phyloP scores from a whole-genome alignment of 139 green algal genomes.

The Micractinium sp. region DNA sequence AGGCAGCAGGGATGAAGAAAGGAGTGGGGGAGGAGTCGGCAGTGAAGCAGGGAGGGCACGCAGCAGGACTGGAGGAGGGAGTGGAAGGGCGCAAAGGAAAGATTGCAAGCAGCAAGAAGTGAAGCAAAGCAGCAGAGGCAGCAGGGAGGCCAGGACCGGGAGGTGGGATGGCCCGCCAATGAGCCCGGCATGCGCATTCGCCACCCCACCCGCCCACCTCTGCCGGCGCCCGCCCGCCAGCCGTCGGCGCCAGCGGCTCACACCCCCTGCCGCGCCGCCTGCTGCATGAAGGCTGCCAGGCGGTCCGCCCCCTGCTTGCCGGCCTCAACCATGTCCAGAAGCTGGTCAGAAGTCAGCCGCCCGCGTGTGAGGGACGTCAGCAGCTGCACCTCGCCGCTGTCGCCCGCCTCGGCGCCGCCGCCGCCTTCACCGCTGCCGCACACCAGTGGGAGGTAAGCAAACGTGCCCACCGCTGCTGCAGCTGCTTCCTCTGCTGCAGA shows the following conservation, averaged over 20 bases:
- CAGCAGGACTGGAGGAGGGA: too few species aligned
- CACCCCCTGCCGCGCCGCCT: slow-evolving; percentile 6
- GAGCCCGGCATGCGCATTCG: too few species aligned
- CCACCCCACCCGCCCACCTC: too few species aligned
- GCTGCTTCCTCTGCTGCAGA: slow-evolving; percentile 7
- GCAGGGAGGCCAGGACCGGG: not conserved
- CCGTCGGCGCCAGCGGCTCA: not conserved
- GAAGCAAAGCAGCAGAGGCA: not conserved
- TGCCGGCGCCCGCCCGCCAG: too few species aligned
- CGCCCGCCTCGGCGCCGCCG: not conserved
- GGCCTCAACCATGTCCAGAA: slow-evolving; percentile 30
- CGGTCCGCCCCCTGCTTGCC: slow-evolving; percentile 12
- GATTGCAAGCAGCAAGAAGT: not conserved
- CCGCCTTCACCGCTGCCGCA: not conserved
- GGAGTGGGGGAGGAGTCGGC: too few species aligned
- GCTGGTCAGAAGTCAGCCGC: slow-evolving; percentile 21
- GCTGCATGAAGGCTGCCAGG: slow-evolving; percentile 24
- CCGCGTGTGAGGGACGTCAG: not conserved
- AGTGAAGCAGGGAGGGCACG: too few species aligned
- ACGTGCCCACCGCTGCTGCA: not conserved
- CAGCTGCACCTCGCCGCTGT: slow-evolving; percentile 4
- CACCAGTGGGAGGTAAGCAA: slow-evolving; percentile 27
- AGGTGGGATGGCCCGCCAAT: not conserved
- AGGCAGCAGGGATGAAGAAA: too few species aligned
- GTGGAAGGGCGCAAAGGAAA: too few species aligned